Base-by-base conservation (phyloP, 2,329 filamentous ascomycete genomes). In the Septoria linicola region DNA sequence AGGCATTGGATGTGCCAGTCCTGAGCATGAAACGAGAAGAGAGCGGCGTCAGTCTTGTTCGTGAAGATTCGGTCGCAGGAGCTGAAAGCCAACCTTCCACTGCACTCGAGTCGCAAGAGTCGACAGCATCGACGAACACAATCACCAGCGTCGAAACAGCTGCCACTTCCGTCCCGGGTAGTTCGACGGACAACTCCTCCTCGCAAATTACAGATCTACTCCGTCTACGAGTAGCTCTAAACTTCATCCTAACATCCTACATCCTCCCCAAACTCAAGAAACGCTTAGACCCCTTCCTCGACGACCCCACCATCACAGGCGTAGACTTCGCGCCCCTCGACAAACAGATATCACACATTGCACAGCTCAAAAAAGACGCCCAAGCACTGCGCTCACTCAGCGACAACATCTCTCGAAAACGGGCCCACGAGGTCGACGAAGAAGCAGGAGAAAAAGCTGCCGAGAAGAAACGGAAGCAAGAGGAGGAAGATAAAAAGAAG, bases 401-500 rank as follows among this genome's bases (percentile, higher is more conserved):
- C 1, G 85, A 91, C 68, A 89, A 85, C 67, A 82, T 86, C 3
- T 69, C 63, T 8, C 78, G 84, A 16, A 92, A 91, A 68, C 79
- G 85, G 13, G 70, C 71, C 1, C 51, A 65, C 8, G 66, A 68
- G 4, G 67, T 78, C 0, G 84, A 89, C 53, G 88, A 89, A 30
- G 85, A 89, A 25, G 80, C 81, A 30, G 79, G 81, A 10, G 76
- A 77, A 10, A 73, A 70, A 44, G 66, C 68, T n/a, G 71, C 84
- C 2, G 83, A 82, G 2, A 96, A 93, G 80, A 91, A 87, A 74
- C 77, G 85, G 36, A 91, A 85, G 68, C 83, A 86, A 72, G 90
- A 96, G 43, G 92, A 96, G 55, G 91, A 96, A 53, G 91, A 96
- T 53, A 87, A 85, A 73, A 85, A 82, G 69, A 91, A 85, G 71